Conservation (phyloP, 768 basidiomycete species). For the Termitomyces eurrhizus region DNA sequence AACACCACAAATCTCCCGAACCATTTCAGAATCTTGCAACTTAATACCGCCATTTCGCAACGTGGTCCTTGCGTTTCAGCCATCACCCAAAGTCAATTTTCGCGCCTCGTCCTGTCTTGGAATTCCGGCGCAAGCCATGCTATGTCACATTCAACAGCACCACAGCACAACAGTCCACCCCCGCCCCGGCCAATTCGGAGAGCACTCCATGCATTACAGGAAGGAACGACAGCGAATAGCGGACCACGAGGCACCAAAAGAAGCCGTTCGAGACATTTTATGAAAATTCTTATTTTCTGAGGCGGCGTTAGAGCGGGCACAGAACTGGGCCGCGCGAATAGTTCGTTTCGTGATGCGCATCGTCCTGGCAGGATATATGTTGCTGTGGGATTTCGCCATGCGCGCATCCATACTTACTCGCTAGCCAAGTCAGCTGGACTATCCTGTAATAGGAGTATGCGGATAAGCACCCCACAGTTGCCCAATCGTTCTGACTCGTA, state of each 20-base stretch:
- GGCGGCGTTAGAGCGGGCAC: background rate
- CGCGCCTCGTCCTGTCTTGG: too few species aligned
- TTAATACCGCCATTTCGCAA: too few species aligned
- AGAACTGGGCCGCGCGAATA: background rate
- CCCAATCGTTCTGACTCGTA: background rate
- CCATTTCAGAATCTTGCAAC: too few species aligned
- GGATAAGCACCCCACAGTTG: background rate
- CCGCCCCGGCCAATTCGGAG: background rate
- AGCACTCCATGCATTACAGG: background rate
- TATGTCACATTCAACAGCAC: background rate
- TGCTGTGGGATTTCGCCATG: background rate
- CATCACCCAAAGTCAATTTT: too few species aligned
- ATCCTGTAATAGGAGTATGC: background rate
- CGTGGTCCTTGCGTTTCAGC: too few species aligned
- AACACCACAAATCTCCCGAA: too few species aligned
- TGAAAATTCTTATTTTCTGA: background rate
- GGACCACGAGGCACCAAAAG: constrained; percentile 1
- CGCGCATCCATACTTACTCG: background rate
- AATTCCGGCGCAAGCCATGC: too few species aligned
- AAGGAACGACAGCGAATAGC: background rate
- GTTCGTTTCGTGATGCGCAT: background rate
- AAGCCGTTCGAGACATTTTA: background rate
- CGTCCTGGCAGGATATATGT: background rate
- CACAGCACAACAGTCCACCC: too few species aligned
- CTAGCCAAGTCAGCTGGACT: background rate